Evolutionary conservation across 129 eudicot genomes (phyloP).

Genomic region (Daucus carota): DNA sequence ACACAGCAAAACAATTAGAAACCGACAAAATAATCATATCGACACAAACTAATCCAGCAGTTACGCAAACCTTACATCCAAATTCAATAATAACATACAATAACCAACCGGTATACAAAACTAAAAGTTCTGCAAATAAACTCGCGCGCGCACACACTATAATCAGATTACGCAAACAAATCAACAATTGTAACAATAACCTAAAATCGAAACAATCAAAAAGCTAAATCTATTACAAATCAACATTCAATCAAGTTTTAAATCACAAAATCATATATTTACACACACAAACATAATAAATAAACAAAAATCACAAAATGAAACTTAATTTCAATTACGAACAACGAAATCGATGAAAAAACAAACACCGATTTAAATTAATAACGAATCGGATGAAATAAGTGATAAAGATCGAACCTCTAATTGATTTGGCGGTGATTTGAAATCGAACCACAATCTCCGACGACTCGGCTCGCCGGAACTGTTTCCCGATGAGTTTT

Average conservation of each 20-base stretch:
- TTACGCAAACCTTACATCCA: not conserved
- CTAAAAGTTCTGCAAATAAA: not conserved
- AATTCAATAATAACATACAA: not conserved
- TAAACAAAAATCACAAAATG: not conserved
- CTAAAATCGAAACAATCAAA: not conserved
- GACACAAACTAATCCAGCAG: not conserved
- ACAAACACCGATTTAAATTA: no score
- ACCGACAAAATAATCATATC: not conserved
- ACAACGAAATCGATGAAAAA: not conserved
- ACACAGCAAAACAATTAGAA: not conserved
- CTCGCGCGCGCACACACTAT: not conserved
- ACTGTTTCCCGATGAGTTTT: not conserved
- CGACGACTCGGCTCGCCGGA: not conserved
- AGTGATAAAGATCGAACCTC: not conserved
- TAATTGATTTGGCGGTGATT: not conserved
- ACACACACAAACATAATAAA: not conserved
- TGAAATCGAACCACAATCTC: not conserved
- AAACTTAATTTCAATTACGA: not conserved
- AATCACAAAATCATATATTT: not conserved
- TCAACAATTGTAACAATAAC: not conserved
- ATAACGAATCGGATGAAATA: not conserved
- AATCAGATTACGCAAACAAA: not conserved
- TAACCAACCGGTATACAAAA: not conserved
- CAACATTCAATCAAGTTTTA: not conserved
- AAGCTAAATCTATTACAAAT: not conserved